phyloP scores from a whole-genome alignment of 768 basidiomycete genomes.

The Kwoniella europaea region DNA sequence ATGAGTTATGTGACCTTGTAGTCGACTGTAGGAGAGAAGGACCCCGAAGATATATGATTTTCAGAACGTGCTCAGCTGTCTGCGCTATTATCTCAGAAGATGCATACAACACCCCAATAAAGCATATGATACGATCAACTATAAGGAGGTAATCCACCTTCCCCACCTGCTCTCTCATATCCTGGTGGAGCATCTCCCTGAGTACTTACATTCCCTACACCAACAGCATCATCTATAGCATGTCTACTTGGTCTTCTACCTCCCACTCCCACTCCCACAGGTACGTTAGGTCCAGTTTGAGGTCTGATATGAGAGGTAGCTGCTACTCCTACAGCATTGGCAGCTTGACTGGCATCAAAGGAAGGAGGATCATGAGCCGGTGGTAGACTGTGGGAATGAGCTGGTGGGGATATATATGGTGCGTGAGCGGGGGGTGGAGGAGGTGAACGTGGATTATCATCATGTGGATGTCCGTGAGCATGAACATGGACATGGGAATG shows the following conservation, averaged over 20 bases:
- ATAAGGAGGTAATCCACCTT: slow-evolving; percentile 25
- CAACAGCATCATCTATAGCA: slow-evolving; percentile 21
- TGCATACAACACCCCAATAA: too few relatives aligned
- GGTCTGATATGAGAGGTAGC: slow-evolving; percentile 20
- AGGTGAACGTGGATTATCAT: background rate
- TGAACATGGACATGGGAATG: slow-evolving; percentile 7
- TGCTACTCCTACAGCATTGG: slow-evolving; percentile 20
- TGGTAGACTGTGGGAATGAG: slow-evolving; percentile 5
- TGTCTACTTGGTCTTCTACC: slow-evolving; percentile 21
- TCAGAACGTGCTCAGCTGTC: too few relatives aligned
- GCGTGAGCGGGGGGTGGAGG: slow-evolving; percentile 9
- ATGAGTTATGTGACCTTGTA: too few relatives aligned
- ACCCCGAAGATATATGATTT: too few relatives aligned
- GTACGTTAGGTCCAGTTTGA: background rate
- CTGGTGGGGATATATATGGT: slow-evolving; percentile 3
- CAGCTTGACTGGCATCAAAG: slow-evolving; percentile 28
- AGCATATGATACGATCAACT: slow-evolving; percentile 1
- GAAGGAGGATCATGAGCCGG: slow-evolving; percentile 24
- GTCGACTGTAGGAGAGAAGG: too few relatives aligned
- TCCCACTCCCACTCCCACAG: background rate
- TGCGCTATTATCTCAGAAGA: too few relatives aligned
- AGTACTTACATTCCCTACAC: background rate
- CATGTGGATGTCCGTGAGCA: slow-evolving; percentile 2
- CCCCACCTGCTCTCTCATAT: slow-evolving; percentile 21
- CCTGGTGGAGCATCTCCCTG: slow-evolving; percentile 26